phyloP scores from a whole-genome alignment of 176 grass and related monocot genomes.

The Thalia dealbata region DNA sequence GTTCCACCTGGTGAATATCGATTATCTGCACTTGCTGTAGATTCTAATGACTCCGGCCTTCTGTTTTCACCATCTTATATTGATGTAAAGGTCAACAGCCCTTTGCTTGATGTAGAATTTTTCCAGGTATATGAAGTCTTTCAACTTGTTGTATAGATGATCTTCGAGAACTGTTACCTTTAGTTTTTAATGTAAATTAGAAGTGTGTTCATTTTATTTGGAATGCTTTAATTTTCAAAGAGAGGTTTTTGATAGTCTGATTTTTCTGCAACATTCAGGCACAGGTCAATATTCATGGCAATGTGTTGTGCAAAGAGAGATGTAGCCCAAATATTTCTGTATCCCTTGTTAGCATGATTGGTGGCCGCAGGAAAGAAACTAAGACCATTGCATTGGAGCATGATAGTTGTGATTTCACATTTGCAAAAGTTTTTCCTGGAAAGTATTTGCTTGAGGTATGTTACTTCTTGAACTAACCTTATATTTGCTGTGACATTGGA shows the following conservation, averaged over 20 bases:
- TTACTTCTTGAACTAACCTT: background rate
- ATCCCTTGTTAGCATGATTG: slow-evolving; percentile 65
- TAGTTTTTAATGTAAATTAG: background rate
- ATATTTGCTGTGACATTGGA: background rate
- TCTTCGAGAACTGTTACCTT: background rate
- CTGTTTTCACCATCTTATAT: slow-evolving; percentile 78
- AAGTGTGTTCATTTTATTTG: background rate
- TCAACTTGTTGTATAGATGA: background rate
- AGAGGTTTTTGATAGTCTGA: background rate
- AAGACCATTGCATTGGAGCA: slow-evolving; percentile 44
- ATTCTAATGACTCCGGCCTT: slow-evolving; percentile 51
- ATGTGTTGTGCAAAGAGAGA: slow-evolving; percentile 71
- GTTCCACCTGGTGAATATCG: slow-evolving; percentile 72
- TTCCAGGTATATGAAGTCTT: slow-evolving; percentile 50
- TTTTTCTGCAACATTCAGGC: slow-evolving; percentile 27
- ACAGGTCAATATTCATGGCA: slow-evolving; percentile 88
- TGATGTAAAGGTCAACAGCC: slow-evolving; percentile 59
- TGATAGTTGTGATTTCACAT: slow-evolving; percentile 58
- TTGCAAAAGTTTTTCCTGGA: slow-evolving; percentile 87
- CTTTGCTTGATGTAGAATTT: slow-evolving; percentile 75
- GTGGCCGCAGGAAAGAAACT: slow-evolving; percentile 44
- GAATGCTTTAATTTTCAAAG: background rate
- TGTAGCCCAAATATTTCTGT: slow-evolving; percentile 59
- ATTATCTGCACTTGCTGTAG: slow-evolving; percentile 66
- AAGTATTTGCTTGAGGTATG: slow-evolving; percentile 82